Conservation (phyloP, 768 basidiomycete species). For the Dioszegia crocea region DNA sequence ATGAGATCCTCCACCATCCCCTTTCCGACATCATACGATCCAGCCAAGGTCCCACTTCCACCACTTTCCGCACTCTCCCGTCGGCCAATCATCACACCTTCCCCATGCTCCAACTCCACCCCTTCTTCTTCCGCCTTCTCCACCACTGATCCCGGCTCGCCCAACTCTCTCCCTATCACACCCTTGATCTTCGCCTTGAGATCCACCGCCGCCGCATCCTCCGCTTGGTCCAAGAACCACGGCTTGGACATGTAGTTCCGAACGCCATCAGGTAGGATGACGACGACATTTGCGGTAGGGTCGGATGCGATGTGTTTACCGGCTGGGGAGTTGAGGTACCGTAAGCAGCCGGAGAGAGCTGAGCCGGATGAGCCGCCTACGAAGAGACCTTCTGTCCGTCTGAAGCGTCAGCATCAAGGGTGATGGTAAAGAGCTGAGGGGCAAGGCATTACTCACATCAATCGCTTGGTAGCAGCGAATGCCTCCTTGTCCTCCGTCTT, state of each 20-base stretch:
- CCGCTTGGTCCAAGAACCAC: slow-evolving; percentile 65
- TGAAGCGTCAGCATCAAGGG: slow-evolving; percentile 16
- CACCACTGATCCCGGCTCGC: slow-evolving; percentile 13
- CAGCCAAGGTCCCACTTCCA: not conserved
- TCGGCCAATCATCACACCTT: slow-evolving; percentile 5
- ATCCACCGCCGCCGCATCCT: slow-evolving; percentile 8
- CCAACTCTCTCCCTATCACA: slow-evolving; percentile 30
- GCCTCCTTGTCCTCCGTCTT: slow-evolving; percentile 80
- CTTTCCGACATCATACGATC: not conserved
- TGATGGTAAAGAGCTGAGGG: too few species aligned
- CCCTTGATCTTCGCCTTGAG: slow-evolving; percentile 20
- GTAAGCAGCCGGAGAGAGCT: slow-evolving; percentile 68
- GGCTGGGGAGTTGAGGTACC: slow-evolving; percentile 68
- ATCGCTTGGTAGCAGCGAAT: slow-evolving; percentile 65
- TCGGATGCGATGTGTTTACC: slow-evolving; percentile 61
- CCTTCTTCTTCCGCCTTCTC: not conserved
- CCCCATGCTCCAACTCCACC: slow-evolving; percentile 10
- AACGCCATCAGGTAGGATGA: slow-evolving; percentile 84
- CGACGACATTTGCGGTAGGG: slow-evolving; percentile 77
- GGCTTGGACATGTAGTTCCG: slow-evolving; percentile 92
- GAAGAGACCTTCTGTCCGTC: slow-evolving; percentile 75
- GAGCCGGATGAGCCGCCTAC: slow-evolving; percentile 93
- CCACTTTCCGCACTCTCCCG: not conserved
- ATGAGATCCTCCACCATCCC: not conserved
- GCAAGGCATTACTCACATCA: slow-evolving; percentile 57